Base-by-base conservation (phyloP, 177 flowering plant species). In the Tripterygium wilfordii region DNA sequence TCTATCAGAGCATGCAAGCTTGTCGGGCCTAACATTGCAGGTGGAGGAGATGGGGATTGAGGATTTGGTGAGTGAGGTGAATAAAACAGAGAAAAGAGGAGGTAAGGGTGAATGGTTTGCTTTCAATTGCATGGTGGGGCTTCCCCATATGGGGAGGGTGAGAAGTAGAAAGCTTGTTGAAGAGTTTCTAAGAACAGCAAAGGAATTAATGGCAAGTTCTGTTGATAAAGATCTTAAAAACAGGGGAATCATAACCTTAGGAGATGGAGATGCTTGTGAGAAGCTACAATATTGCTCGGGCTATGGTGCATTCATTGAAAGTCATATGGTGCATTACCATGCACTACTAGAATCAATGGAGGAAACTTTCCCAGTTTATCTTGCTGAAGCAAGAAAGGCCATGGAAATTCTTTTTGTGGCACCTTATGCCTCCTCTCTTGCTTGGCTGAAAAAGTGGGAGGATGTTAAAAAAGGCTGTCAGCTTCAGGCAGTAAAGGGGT, bases 311-410 rank as follows among this genome's bases (percentile, higher is more conserved):
- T 71, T 61, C 54, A 78, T 79, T 46, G 69, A 71, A 3, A 58
- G 48, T 42, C 29, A 53, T 25, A 12, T 74, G 52, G 43, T 18
- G 31, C 80, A 77, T 42, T 68, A 65, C 51, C 59, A 67, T 43
- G 78, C 77, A 0, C 4, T 81, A 43, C 50, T 75, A 6, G 82
- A 79, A 31, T 75, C 80, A 45, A 52, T 77, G 56, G 78, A 79
- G 46, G 39, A 46, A 40, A 63, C 36, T 45, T 71, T 81, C 38
- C 83, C 85, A 10, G 9, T 5, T 14, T 52, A 64, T 36, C 71
- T 78, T 7, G 32, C 49, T 24, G 79, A 74, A 33, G 92, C 88
- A 64, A 81, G 83, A 62, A 60, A 60, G 19, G 75, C 80, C 2
- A 59, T 79, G 63, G 88, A 84, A 45, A 31, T 45, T 37, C 70